These are phyloP conservation scores for Naganishia friedmannii DNA, from an alignment of 768 basidiomycete species.

Conservation along the genomic window DNA sequence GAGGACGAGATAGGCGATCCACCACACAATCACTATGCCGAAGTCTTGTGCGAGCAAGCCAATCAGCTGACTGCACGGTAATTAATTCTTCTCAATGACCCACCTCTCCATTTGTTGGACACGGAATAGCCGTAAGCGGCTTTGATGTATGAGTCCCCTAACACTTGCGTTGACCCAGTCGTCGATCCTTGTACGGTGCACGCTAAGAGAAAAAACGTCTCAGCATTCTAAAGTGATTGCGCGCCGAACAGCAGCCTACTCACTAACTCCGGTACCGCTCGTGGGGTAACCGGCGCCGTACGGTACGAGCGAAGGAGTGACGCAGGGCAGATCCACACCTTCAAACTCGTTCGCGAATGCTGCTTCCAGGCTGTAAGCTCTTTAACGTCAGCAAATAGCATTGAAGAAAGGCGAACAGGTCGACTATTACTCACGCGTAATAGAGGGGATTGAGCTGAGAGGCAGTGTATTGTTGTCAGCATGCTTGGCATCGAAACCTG, in stretches of 20 bases:
- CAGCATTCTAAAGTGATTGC: background rate
- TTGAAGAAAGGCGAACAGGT: background rate
- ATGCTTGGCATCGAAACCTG: constrained; percentile 39
- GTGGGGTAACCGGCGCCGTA: constrained; percentile 28
- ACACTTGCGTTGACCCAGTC: constrained; percentile 39
- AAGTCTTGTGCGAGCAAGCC: constrained; percentile 32
- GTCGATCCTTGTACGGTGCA: constrained; percentile 23
- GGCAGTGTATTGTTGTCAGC: constrained; percentile 45
- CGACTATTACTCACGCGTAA: constrained; percentile 7
- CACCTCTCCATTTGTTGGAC: constrained; percentile 38
- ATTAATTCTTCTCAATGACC: background rate
- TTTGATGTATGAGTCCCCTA: constrained; percentile 32
- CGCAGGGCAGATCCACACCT: constrained; percentile 14
- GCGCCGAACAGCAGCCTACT: background rate
- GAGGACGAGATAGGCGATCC: constrained; percentile 44
- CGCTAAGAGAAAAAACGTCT: background rate
- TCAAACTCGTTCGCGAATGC: constrained; percentile 38
- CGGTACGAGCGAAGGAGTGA: constrained; percentile 9
- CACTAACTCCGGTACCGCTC: constrained; percentile 2
- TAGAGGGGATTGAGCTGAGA: constrained; percentile 34
- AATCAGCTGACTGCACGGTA: constrained; percentile 3
- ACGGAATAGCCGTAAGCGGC: constrained; percentile 31
- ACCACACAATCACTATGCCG: constrained; percentile 39
- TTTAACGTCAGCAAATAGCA: constrained; percentile 1
- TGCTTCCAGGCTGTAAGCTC: constrained; percentile 25